A percentile compares a stretch with the other conserved stretches of the same genome.
These are phyloP conservation scores for Viola odorata DNA, from an alignment of 345 rosid genomes.

Conservation along the genomic window DNA sequence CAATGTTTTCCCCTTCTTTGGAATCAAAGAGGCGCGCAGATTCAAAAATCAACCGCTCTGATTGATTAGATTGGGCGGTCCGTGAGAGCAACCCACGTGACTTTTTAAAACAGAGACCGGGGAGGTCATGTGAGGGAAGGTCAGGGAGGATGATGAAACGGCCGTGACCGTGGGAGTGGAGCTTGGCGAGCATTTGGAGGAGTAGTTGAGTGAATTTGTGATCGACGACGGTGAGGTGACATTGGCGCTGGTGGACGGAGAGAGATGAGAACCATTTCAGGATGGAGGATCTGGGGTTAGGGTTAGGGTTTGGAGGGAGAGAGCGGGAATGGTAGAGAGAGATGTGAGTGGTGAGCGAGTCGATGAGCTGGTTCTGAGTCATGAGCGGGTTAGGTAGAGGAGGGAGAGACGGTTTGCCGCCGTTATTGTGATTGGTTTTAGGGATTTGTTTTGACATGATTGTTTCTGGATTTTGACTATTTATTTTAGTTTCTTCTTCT, in stretches of 20 bases:
- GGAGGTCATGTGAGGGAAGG: constrained; percentile 65
- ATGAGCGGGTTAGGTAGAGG: constrained; percentile 27
- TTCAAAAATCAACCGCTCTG: constrained; percentile 47
- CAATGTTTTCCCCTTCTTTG: constrained; percentile 50
- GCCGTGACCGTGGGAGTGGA: constrained; percentile 56
- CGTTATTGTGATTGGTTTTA: neutral
- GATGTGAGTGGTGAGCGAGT: constrained; percentile 82
- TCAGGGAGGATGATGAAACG: constrained; percentile 83
- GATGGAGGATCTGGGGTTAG: constrained; percentile 51
- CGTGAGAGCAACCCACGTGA: constrained; percentile 73
- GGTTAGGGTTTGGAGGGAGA: constrained; percentile 17
- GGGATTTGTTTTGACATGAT: constrained; percentile 31
- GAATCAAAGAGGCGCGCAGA: constrained; percentile 62
- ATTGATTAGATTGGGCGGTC: constrained; percentile 46
- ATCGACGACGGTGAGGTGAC: constrained; percentile 66
- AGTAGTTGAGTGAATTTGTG: constrained; percentile 51
- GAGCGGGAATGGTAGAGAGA: constrained; percentile 69
- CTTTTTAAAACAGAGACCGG: constrained; percentile 67
- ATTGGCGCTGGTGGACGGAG: constrained; percentile 64
- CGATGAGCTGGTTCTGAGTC: constrained; percentile 59
- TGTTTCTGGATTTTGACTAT: neutral
- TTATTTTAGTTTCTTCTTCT: neutral
- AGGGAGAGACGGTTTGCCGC: neutral
- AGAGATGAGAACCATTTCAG: constrained; percentile 86
- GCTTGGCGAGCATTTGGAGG: constrained; percentile 64